Conservation (phyloP, 176 grass and related monocot species). For the Oryza rufipogon region DNA sequence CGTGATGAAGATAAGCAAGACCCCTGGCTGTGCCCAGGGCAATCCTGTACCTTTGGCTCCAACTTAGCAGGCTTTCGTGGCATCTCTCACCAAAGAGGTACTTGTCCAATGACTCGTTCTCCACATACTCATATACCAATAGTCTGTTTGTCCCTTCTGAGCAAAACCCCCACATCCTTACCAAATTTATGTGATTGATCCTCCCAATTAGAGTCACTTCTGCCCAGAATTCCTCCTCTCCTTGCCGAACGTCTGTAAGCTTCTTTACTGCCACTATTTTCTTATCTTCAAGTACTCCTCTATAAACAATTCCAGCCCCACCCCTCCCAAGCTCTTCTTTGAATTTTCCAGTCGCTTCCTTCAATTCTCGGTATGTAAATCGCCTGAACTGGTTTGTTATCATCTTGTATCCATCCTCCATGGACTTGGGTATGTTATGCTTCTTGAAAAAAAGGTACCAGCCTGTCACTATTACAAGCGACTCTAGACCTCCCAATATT, state of each 20-base stretch:
- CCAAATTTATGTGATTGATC: conserved; percentile 80
- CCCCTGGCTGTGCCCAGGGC: conserved; percentile 63
- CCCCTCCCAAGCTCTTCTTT: conserved; percentile 84
- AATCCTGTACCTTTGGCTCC: conserved; percentile 77
- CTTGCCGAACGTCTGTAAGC: conserved; percentile 57
- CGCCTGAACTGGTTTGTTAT: conserved; percentile 72
- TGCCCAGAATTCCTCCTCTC: conserved; percentile 76
- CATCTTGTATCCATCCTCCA: conserved; percentile 76
- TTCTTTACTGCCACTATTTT: conserved; percentile 80
- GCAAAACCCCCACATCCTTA: conserved; percentile 74
- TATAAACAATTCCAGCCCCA: conserved; percentile 62
- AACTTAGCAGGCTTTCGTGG: conserved; percentile 46
- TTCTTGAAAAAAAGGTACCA: conserved; percentile 72
- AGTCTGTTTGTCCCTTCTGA: conserved; percentile 52
- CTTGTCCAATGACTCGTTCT: conserved; percentile 76
- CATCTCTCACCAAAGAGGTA: conserved; percentile 58
- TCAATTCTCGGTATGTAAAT: conserved; percentile 74
- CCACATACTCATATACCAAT: conserved; percentile 71
- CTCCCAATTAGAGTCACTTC: conserved; percentile 71
- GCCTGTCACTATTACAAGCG: conserved; percentile 52
- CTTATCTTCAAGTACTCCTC: conserved; percentile 73
- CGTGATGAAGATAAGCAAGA: conserved; percentile 86
- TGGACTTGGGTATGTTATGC: conserved; percentile 45
- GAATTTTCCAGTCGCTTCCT: conserved; percentile 71
- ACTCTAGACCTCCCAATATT: conserved; percentile 57